phyloP scores from a whole-genome alignment of 768 basidiomycete species.

The Tephrocybe sp. region DNA sequence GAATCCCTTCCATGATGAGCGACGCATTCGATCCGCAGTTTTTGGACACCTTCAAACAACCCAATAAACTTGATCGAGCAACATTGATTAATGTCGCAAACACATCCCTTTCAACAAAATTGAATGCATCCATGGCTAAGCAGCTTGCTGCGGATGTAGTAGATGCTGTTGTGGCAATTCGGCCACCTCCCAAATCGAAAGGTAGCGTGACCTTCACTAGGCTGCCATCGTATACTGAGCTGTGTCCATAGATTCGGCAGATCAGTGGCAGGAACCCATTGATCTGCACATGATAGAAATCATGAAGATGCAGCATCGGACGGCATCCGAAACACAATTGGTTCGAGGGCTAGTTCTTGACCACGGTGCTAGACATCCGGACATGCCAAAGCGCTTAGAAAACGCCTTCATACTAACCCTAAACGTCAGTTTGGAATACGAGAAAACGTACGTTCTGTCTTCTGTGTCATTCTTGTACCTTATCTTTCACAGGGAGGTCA shows the following conservation, averaged over 20 bases:
- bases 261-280: slow-evolving; percentile 84
- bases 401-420: slow-evolving; percentile 94
- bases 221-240: slow-evolving; percentile 7
- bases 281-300: slow-evolving; percentile 99
- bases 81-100: slow-evolving; percentile 91
- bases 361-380: slow-evolving; percentile 96
- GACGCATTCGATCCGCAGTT: slow-evolving; percentile 54
- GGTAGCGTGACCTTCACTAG: slow-evolving; percentile 38
- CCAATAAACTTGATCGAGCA: slow-evolving; percentile 78
- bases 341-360: slow-evolving; percentile 95
- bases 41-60: slow-evolving; percentile 86
- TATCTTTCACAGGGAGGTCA: slow-evolving; percentile 78
- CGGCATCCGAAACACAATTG: slow-evolving; percentile 95
- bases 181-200: slow-evolving; percentile 61
- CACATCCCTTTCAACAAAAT: slow-evolving; percentile 95
- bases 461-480: neutral
- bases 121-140: slow-evolving; percentile 78
- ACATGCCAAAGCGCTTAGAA: slow-evolving; percentile 98
- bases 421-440: slow-evolving; percentile 98
- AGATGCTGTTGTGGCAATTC: slow-evolving; percentile 91
- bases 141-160: slow-evolving; percentile 91
- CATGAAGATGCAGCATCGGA: slow-evolving; percentile 99
- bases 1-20: slow-evolving; percentile 6
- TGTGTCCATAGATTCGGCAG: slow-evolving; percentile 47
- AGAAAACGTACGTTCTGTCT: slow-evolving; percentile 83